A percentile compares a stretch with the other conserved stretches of the same genome.
Conservation (phyloP, 371 early-diverging fungal genomes). For the Blakeslea trispora region DNA sequence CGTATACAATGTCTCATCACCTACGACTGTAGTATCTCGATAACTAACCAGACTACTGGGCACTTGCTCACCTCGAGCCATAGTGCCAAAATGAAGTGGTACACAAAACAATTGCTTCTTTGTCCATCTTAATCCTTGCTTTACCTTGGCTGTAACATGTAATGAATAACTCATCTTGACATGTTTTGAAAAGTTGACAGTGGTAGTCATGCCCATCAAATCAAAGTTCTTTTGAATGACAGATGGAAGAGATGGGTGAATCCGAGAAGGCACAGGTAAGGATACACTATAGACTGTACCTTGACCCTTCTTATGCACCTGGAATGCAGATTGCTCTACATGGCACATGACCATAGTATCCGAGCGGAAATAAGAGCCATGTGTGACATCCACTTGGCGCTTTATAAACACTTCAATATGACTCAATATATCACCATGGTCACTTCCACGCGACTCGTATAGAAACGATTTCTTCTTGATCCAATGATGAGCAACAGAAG, state of each 20-base stretch:
- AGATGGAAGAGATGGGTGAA: conserved; percentile 7
- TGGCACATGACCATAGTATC: conserved; percentile 26
- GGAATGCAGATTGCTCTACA: conserved; percentile 16
- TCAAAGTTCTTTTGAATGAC: conserved; percentile 17
- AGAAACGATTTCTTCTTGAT: too few species aligned
- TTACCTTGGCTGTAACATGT: conserved; percentile 13
- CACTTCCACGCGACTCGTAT: background rate
- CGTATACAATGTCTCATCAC: conserved; percentile 14
- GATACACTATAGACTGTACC: conserved; percentile 8
- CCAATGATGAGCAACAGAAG: background rate
- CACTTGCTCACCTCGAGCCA: conserved; percentile 8
- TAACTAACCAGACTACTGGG: conserved; percentile 15
- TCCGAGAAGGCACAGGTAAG: conserved; percentile 22
- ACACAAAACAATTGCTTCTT: conserved; percentile 15
- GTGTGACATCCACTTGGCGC: conserved; percentile 14
- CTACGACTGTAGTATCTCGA: conserved; percentile 10
- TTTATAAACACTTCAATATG: conserved; percentile 16
- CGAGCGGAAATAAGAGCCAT: conserved; percentile 14
- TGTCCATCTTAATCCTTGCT: conserved; percentile 12
- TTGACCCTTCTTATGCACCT: background rate
- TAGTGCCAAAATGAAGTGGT: conserved; percentile 21
- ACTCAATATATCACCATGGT: background rate
- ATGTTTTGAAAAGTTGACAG: conserved; percentile 13
- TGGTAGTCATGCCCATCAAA: conserved; percentile 25
- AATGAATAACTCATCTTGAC: conserved; percentile 18